Evolutionary conservation across 2,329 filamentous ascomycete species (phyloP).

Genomic region (Diaporthe helianthi): DNA sequence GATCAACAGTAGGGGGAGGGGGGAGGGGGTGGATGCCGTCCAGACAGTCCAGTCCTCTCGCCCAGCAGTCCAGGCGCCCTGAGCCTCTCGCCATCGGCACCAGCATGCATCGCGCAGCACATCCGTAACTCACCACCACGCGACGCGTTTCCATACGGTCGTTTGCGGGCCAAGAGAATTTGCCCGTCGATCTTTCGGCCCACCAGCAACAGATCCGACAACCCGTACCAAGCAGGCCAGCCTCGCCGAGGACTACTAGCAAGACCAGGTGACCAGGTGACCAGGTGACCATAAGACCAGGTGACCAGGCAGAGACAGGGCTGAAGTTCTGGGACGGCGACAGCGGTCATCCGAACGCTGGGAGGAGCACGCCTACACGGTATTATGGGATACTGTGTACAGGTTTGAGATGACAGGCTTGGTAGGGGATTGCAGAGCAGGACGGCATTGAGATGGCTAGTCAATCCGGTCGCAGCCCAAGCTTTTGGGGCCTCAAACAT

Average conservation of each 20-base stretch:
- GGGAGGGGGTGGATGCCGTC: too few species aligned
- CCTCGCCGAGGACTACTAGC: neutral
- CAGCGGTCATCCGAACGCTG: conserved; percentile 37
- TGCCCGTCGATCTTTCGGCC: conserved; percentile 29
- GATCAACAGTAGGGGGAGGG: too few species aligned
- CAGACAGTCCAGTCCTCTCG: neutral
- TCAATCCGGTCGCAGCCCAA: conserved; percentile 56
- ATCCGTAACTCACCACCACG: conserved; percentile 34
- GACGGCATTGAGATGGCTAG: conserved; percentile 56
- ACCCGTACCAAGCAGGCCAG: conserved; percentile 34
- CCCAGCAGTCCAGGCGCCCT: neutral
- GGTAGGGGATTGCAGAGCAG: conserved; percentile 34
- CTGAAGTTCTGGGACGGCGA: conserved; percentile 39
- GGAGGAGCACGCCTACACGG: conserved; percentile 33
- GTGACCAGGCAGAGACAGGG: conserved; percentile 4
- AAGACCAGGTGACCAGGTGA: neutral
- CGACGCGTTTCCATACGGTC: conserved; percentile 11
- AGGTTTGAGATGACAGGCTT: conserved; percentile 40
- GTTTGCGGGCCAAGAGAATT: conserved; percentile 27
- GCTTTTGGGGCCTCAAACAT: conserved; percentile 46
- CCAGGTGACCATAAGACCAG: neutral
- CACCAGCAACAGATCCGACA: conserved; percentile 36
- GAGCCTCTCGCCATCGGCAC: conserved; percentile 2
- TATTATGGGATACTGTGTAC: too few species aligned
- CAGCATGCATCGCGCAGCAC: conserved; percentile 35